These are phyloP conservation scores for Malassezia equina DNA, from an alignment of 1,284 basidiomycete genomes.

Conservation along the genomic window DNA sequence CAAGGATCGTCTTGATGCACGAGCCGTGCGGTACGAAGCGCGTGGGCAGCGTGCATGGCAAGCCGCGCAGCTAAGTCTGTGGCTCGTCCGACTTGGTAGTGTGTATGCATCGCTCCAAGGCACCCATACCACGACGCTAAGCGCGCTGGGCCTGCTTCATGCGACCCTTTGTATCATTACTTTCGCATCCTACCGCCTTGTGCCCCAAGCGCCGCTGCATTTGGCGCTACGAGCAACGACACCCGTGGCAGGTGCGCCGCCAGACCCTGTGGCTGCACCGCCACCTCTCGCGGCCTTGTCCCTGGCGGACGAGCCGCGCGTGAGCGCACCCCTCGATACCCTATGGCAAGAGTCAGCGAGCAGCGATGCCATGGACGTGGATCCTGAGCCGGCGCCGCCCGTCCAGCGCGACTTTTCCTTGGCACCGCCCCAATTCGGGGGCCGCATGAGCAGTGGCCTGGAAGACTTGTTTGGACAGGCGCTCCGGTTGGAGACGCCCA, in stretches of 20 bases:
- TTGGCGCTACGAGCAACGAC: not conserved
- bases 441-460: constrained; percentile 27
- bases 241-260: not conserved
- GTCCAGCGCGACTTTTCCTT: constrained; percentile 20
- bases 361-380: constrained; percentile 9
- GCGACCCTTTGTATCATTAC: not conserved
- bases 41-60: not conserved
- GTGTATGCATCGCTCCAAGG: not conserved
- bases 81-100: not conserved
- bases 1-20: not conserved
- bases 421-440: constrained; percentile 33
- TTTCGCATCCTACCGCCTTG: not conserved
- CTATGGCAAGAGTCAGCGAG: not conserved
- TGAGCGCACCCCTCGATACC: constrained; percentile 1
- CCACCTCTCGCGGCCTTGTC: constrained; percentile 11
- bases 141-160: not conserved
- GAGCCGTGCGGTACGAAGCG: not conserved
- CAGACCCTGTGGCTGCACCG: not conserved
- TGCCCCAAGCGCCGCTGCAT: not conserved
- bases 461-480: constrained; percentile 30
- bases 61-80: not conserved
- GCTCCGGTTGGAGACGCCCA: not conserved
- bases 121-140: not conserved
- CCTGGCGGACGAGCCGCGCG: not conserved
- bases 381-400: not conserved